These are phyloP conservation scores for Xylariaceae sp. DNA, from an alignment of 2,329 filamentous ascomycete species.

Conservation along the genomic window DNA sequence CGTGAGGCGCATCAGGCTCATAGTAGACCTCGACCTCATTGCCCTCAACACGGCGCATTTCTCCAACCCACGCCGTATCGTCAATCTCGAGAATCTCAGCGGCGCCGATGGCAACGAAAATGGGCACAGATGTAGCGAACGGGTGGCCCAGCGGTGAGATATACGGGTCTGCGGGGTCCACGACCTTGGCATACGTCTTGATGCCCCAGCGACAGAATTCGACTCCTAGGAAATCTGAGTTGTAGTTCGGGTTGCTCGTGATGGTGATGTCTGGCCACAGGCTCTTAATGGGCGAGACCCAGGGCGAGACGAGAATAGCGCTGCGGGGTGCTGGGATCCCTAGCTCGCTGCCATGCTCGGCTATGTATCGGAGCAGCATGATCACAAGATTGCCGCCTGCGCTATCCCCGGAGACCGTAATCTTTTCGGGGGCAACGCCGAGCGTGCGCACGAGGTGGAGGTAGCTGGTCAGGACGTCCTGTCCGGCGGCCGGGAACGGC, in stretches of 20 bases:
- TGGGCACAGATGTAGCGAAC: slow-evolving; percentile 21
- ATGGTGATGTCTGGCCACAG: slow-evolving; percentile 13
- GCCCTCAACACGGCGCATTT: slow-evolving; percentile 21
- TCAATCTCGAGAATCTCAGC: slow-evolving; percentile 33
- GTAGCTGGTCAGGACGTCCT: slow-evolving; percentile 45
- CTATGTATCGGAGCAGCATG: slow-evolving; percentile 43
- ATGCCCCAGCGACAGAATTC: slow-evolving; percentile 42
- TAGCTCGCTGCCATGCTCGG: slow-evolving; percentile 33
- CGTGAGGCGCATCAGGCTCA: slow-evolving; percentile 41
- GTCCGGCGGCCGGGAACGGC: slow-evolving; percentile 47
- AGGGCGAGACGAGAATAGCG: slow-evolving; percentile 33
- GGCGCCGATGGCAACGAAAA: slow-evolving; percentile 21
- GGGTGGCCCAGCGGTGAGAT: slow-evolving; percentile 22
- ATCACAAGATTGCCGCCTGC: slow-evolving; percentile 46
- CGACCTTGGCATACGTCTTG: slow-evolving; percentile 28
- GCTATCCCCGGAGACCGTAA: slow-evolving; percentile 45
- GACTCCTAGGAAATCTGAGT: slow-evolving; percentile 38
- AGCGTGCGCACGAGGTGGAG: slow-evolving; percentile 37
- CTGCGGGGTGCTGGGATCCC: slow-evolving; percentile 24
- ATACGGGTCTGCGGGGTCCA: slow-evolving; percentile 32
- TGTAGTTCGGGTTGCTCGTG: slow-evolving; percentile 18
- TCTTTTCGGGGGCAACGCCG: slow-evolving; percentile 35
- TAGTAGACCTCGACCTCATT: slow-evolving; percentile 35
- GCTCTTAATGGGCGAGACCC: slow-evolving; percentile 21
- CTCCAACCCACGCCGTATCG: slow-evolving; percentile 56